Evolutionary conservation across 2,329 filamentous ascomycete species (phyloP), one percentile per base, ranked within the genome.

Genomic region (Neopestalotiopsis rosae): DNA sequence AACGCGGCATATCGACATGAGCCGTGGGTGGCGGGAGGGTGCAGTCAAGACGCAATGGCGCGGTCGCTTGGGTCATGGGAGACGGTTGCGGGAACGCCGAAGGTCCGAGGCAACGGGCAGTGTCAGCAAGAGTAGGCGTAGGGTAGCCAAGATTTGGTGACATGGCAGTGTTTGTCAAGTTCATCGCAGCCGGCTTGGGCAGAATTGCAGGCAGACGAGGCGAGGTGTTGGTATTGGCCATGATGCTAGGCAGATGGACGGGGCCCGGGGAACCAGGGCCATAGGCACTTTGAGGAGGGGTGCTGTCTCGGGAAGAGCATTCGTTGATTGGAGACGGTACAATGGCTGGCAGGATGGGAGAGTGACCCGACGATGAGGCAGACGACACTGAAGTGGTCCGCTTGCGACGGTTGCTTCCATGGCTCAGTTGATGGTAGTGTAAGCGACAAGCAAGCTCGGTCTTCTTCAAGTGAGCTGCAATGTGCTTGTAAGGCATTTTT

Each of bases 401-500:
- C 86, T 93, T 94, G 79, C 92, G 91, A 75, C 92, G 91, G 82
- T 92, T 93, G 83, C 89, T 93, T 69, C 92, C 92, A 78, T 94
- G 93, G 72, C 91, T 94, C 71, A 96, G 87, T 77, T 96, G 93
- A 77, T 97, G 93, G 79, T 94, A 95, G 81, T 96, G 94, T 71
- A 97, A 88, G 71, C 94, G 93, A 82, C 93, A 97, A 62, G 93
- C 93, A 69, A 96, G 86, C 83, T 96, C 93, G 0, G 93, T 96
- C 85, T 96, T 97, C 82, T 94, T 94, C 74, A 96, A 84, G 75
- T 95, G 91, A 69, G 91, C 89, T 69, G 93, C 93, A 78, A 96
- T 96, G 79, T 95, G 92, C 86, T 95, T 96, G 82, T 96, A 96
- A 0, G 93, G 93, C 90, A 95, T 94, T 83, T 95, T 95, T 76